A percentile compares a stretch with the other conserved stretches of the same genome.
Conservation (phyloP, 2,329 filamentous ascomycete species). For the Apiospora rasikravindrae region DNA sequence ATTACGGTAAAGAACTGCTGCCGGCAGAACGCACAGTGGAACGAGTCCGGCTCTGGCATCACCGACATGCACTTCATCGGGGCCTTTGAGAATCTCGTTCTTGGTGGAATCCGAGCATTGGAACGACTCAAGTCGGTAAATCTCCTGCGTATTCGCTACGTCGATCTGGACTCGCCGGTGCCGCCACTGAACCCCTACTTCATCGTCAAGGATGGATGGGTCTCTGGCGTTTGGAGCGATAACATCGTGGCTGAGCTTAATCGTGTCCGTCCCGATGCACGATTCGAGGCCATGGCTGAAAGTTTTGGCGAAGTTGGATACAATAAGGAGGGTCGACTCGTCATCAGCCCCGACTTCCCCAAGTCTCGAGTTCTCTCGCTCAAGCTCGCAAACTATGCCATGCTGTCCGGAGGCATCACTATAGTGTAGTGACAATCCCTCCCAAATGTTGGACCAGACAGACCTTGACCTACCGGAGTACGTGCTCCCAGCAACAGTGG, state of each 20-base stretch:
- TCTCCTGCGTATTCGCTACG: slow-evolving; percentile 73
- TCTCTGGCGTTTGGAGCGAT: slow-evolving; percentile 76
- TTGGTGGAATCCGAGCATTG: slow-evolving; percentile 66
- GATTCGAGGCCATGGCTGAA: slow-evolving; percentile 67
- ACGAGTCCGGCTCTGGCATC: slow-evolving; percentile 71
- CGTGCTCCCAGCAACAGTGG: neutral
- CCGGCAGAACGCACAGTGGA: slow-evolving; percentile 57
- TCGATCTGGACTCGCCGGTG: slow-evolving; percentile 74
- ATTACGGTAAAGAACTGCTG: slow-evolving; percentile 79
- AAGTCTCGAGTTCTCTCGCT: slow-evolving; percentile 59
- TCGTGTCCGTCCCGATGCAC: slow-evolving; percentile 60
- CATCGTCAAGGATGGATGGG: slow-evolving; percentile 62
- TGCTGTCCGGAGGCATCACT: slow-evolving; percentile 48
- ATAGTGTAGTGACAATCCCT: slow-evolving; percentile 32
- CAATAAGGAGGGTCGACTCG: slow-evolving; percentile 63
- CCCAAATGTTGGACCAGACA: neutral
- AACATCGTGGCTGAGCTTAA: slow-evolving; percentile 66
- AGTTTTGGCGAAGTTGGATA: slow-evolving; percentile 65
- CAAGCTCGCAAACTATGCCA: slow-evolving; percentile 62
- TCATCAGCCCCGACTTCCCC: slow-evolving; percentile 61
- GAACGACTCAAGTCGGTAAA: slow-evolving; percentile 63
- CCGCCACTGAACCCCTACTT: slow-evolving; percentile 78
- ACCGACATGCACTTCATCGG: slow-evolving; percentile 75
- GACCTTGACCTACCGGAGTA: neutral
- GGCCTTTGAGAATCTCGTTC: slow-evolving; percentile 71